phyloP scores from a whole-genome alignment of 257 asterid species.

The Solanum chiquidenum region DNA sequence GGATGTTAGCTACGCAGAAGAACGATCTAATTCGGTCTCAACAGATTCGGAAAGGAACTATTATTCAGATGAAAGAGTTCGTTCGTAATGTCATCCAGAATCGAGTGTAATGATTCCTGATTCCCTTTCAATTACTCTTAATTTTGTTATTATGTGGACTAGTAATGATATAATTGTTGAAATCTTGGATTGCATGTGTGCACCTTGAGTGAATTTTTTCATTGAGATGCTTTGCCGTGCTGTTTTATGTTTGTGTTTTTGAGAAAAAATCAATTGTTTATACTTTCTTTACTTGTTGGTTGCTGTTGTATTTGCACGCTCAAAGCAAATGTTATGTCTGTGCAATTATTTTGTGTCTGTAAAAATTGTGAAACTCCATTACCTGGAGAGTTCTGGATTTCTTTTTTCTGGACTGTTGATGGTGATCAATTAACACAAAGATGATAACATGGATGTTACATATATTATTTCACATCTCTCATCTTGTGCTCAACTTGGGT shows the following conservation, averaged over 20 bases:
- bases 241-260: neutral
- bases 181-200: neutral
- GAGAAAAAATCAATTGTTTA: neutral
- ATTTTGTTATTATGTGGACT: neutral
- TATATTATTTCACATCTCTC: neutral
- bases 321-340: neutral
- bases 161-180: neutral
- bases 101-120: conserved; percentile 37
- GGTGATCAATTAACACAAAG: neutral
- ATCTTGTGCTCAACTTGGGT: neutral
- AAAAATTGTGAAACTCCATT: neutral
- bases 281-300: neutral
- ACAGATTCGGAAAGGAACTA: conserved; percentile 52
- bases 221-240: neutral
- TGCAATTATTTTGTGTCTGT: neutral
- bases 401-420: neutral
- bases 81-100: conserved; percentile 51
- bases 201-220: neutral
- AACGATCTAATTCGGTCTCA: conserved; percentile 49
- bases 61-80: conserved; percentile 52
- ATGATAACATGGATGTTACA: neutral
- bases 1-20: conserved; percentile 78
- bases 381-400: neutral
- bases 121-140: neutral
- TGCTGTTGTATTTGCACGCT: neutral